phyloP scores from a whole-genome alignment of 2,329 filamentous ascomycete species.

The Huntiella abstrusa region DNA sequence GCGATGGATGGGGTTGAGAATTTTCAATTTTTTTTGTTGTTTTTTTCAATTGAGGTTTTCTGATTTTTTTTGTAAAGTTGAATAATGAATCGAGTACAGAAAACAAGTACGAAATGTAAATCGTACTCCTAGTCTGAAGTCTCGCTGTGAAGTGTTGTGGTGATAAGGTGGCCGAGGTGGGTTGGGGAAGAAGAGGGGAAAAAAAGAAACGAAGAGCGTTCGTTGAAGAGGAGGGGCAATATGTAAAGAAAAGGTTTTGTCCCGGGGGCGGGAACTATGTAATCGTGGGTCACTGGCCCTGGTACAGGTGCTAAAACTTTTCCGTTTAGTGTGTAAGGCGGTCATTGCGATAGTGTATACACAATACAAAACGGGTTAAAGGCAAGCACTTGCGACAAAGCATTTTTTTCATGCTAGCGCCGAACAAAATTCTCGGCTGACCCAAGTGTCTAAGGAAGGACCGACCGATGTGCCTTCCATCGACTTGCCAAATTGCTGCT shows the following conservation, averaged over 20 bases:
- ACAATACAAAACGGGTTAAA: slow-evolving; percentile 4
- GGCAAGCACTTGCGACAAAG: slow-evolving; percentile 1
- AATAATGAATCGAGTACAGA: slow-evolving; percentile 39
- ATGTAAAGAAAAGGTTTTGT: slow-evolving; percentile 2
- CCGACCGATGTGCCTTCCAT: too few species aligned
- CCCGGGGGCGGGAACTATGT: not conserved
- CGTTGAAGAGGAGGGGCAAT: not conserved
- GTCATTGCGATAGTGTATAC: too few species aligned
- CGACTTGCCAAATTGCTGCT: too few species aligned
- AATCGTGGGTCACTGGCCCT: not conserved
- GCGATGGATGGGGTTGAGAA: slow-evolving; percentile 30
- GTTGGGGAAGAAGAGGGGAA: slow-evolving; percentile 24
- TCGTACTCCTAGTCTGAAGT: slow-evolving; percentile 37
- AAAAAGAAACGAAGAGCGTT: slow-evolving; percentile 15
- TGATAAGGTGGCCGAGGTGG: slow-evolving; percentile 25
- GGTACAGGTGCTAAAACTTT: not conserved
- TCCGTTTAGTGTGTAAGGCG: too few species aligned
- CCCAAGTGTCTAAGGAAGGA: too few species aligned
- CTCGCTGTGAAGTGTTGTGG: slow-evolving; percentile 25
- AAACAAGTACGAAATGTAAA: slow-evolving; percentile 32
- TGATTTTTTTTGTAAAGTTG: slow-evolving; percentile 12
- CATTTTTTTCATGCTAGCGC: not conserved
- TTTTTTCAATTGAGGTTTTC: slow-evolving; percentile 18
- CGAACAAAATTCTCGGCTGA: not conserved
- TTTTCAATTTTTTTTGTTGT: slow-evolving; percentile 41